phyloP scores from a whole-genome alignment of 768 basidiomycete genomes.

The Amanita polypyramis region DNA sequence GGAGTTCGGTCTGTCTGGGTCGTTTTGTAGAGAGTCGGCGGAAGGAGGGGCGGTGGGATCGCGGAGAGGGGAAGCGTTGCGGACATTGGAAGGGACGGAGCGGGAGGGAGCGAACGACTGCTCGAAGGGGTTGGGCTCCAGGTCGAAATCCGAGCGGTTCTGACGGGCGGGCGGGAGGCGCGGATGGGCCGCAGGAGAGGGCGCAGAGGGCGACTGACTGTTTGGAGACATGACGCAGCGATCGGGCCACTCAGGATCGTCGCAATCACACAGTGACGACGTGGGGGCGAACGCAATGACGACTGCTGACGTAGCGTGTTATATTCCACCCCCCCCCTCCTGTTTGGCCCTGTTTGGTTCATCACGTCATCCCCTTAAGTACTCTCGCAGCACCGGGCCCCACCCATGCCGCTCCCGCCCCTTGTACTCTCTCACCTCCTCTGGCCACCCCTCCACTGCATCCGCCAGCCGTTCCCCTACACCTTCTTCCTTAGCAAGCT shows the following conservation, averaged over 20 bases:
- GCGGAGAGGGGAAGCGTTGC: conserved; percentile 25
- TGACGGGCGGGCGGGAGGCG: conserved; percentile 25
- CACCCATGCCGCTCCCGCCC: conserved; percentile 23
- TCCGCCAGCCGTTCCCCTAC: conserved; percentile 53
- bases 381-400: conserved; percentile 23
- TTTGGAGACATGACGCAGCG: conserved; percentile 28
- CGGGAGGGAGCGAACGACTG: conserved; percentile 68
- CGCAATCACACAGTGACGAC: conserved; percentile 17
- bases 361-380: conserved; percentile 18
- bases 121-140: conserved; percentile 92
- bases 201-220: conserved; percentile 23
- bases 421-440: conserved; percentile 46
- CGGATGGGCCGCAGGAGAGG: conserved; percentile 14
- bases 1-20: conserved; percentile 13
- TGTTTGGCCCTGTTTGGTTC: conserved; percentile 30
- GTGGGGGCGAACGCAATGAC: conserved; percentile 33
- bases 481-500: conserved; percentile 42
- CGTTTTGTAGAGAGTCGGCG: conserved; percentile 22
- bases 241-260: conserved; percentile 1
- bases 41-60: conserved; percentile 20
- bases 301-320: conserved; percentile 42
- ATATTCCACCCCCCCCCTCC: conserved; percentile 24
- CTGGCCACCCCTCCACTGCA: conserved; percentile 56
- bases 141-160: conserved; percentile 55
- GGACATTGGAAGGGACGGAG: conserved; percentile 38